Percentiles rank a stretch among this genome's conserved stretches.
phyloP scores from a whole-genome alignment of 148 eudicot genomes.

The Vaccinium vitisidaea region DNA sequence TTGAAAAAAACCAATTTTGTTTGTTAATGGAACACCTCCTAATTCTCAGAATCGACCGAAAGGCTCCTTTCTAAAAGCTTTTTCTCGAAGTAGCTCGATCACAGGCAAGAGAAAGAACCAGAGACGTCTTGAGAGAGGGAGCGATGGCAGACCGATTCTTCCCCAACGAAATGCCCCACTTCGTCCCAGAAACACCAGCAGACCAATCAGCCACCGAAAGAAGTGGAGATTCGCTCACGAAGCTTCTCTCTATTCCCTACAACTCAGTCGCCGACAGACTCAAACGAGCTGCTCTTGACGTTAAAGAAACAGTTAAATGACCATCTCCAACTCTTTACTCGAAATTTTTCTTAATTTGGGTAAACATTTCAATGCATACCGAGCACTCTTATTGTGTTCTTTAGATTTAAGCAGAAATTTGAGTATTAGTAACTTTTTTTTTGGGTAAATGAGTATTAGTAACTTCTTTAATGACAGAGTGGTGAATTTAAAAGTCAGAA shows the following conservation, averaged over 20 bases:
- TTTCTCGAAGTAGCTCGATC: neutral
- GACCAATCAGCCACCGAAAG: conserved; percentile 10
- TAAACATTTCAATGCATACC: neutral
- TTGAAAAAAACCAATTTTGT: no score
- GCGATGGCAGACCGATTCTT: conserved; percentile 85
- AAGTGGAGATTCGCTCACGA: conserved; percentile 44
- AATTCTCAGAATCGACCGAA: neutral
- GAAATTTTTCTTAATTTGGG: neutral
- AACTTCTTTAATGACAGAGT: neutral
- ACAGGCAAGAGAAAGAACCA: neutral
- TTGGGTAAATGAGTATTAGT: neutral
- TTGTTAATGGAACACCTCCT: no score
- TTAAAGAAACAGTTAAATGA: conserved; percentile 48
- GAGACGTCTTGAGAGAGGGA: conserved; percentile 2
- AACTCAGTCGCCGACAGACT: conserved; percentile 41
- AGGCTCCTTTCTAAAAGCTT: neutral
- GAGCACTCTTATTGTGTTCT: neutral
- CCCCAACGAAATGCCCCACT: conserved; percentile 64
- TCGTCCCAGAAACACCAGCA: conserved; percentile 37
- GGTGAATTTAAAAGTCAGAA: neutral
- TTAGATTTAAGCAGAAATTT: neutral
- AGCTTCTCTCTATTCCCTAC: conserved; percentile 66
- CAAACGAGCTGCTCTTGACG: conserved; percentile 43
- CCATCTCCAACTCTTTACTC: neutral
- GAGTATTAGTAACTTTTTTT: neutral